phyloP scores from a whole-genome alignment of 176 grass and related monocot genomes.

The Elaeis guineensis region DNA sequence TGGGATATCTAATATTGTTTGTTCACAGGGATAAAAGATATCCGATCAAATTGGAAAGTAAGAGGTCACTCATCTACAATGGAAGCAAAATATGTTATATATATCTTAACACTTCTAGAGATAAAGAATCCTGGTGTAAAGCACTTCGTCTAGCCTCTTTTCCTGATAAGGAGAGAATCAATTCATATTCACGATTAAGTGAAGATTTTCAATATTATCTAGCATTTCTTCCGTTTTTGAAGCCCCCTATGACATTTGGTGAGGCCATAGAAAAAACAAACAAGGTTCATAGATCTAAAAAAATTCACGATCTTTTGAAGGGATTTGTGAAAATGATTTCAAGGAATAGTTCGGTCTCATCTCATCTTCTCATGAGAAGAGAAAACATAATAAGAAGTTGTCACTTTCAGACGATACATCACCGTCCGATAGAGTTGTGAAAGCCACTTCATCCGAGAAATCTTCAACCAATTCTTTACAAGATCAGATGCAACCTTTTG shows the following conservation, averaged over 20 bases:
- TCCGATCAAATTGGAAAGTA: conserved; percentile 83
- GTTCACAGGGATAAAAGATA: conserved; percentile 75
- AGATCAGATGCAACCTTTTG: conserved; percentile 27
- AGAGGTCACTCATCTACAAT: conserved; percentile 54
- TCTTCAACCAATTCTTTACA: conserved; percentile 26
- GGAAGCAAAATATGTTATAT: conserved; percentile 71
- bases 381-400: conserved; percentile 54
- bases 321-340: conserved; percentile 61
- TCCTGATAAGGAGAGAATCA: conserved; percentile 39
- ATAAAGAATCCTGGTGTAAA: conserved; percentile 99
- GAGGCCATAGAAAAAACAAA: conserved; percentile 42
- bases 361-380: conserved; percentile 45
- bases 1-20: conserved; percentile 12
- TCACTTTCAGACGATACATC: conserved; percentile 35
- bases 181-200: conserved; percentile 44
- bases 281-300: conserved; percentile 50
- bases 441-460: conserved; percentile 33
- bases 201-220: conserved; percentile 69
- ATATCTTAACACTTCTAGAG: conserved; percentile 79
- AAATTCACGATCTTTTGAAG: conserved; percentile 66
- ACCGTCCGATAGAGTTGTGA: conserved; percentile 28
- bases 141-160: conserved; percentile 72
- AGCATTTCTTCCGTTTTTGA: conserved; percentile 60
- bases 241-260: conserved; percentile 35
- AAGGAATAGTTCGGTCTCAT: conserved; percentile 35